Conservation (phyloP, 345 rosid genomes). For the Acer negundo region DNA sequence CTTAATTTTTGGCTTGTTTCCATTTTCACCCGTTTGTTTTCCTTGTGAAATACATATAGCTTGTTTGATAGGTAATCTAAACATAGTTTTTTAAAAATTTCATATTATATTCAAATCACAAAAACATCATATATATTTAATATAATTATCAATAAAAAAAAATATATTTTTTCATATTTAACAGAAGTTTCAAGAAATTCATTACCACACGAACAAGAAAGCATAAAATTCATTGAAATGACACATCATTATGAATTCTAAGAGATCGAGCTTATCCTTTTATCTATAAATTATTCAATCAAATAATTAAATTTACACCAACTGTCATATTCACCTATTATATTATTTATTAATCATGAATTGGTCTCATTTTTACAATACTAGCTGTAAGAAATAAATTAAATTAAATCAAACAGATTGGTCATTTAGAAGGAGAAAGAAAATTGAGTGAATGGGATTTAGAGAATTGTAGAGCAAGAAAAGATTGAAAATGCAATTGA, state of each 20-base stretch:
- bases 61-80: neutral
- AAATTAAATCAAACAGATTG: neutral
- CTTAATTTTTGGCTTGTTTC: no score
- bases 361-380: neutral
- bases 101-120: no score
- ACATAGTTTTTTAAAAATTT: no score
- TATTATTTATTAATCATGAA: no score
- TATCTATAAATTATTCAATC: no score
- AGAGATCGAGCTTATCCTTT: neutral
- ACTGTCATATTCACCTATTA: neutral
- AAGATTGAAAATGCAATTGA: neutral
- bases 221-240: neutral
- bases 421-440: neutral
- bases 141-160: no score
- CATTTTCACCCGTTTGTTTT: no score
- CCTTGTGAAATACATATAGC: no score
- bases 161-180: no score
- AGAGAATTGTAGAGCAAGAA: neutral
- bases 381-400: neutral
- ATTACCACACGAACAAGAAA: neutral
- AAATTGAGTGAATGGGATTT: neutral
- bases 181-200: neutral
- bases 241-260: neutral
- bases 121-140: no score
- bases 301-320: no score